A percentile compares a stretch with the other conserved stretches of the same genome.
Conservation (phyloP, 2,329 filamentous ascomycete genomes). For the Phyllosticta citribraziliensis region DNA sequence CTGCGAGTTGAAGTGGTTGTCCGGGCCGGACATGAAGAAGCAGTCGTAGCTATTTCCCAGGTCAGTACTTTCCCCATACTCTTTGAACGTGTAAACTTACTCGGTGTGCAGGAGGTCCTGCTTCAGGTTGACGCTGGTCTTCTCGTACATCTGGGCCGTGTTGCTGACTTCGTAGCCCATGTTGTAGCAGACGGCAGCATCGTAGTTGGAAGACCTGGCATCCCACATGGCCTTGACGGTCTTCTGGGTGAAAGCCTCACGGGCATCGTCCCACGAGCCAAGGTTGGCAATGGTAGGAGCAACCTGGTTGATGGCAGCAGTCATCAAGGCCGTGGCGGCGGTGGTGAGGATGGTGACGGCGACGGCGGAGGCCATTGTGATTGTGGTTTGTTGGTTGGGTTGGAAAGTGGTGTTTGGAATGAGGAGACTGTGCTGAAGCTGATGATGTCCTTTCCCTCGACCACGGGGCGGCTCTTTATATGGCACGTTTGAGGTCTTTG, state of each 20-base stretch:
- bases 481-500: not conserved
- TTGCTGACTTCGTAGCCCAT: slow-evolving; percentile 9
- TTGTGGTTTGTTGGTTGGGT: not conserved
- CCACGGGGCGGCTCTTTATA: not conserved
- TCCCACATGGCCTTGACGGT: slow-evolving; percentile 7
- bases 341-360: slow-evolving; percentile 8
- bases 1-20: slow-evolving; percentile 9
- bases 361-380: slow-evolving; percentile 5
- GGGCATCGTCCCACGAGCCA: slow-evolving; percentile 5
- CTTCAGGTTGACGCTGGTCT: not conserved
- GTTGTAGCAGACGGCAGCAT: slow-evolving; percentile 10
- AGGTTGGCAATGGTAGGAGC: slow-evolving; percentile 5
- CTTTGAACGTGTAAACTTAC: not conserved
- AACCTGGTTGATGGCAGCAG: slow-evolving; percentile 7
- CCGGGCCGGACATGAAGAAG: slow-evolving; percentile 8
- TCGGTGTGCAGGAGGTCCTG: slow-evolving; percentile 4
- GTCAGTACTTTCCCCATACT: not conserved
- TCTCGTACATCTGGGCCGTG: slow-evolving; percentile 6
- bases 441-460: not conserved
- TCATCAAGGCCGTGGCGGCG: slow-evolving; percentile 2
- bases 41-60: slow-evolving; percentile 1
- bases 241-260: slow-evolving; percentile 7
- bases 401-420: not conserved
- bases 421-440: not conserved
- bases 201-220: not conserved